A percentile compares a stretch with the other conserved stretches of the same genome.
Evolutionary conservation across 257 asterid species (phyloP).

Genomic region (Nyctanthes arbortristis): DNA sequence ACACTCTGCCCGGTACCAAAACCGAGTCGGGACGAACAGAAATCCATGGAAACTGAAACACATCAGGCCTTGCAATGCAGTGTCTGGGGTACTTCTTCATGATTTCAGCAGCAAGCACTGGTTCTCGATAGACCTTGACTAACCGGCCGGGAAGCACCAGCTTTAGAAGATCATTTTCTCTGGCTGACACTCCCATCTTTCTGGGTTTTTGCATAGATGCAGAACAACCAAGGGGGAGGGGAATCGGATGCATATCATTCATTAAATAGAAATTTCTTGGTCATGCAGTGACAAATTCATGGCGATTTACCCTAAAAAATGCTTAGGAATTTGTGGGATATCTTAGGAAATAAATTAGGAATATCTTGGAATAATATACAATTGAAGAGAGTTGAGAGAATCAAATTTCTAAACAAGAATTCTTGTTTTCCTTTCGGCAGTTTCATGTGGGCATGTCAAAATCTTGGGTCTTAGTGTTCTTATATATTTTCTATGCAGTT

Average conservation of each 20-base stretch:
- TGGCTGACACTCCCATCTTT: conserved; percentile 37
- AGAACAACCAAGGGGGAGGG: conserved; percentile 28
- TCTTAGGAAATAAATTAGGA: conserved; percentile 20
- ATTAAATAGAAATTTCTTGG: conserved; percentile 9
- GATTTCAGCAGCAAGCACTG: conserved; percentile 25
- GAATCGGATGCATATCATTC: background rate
- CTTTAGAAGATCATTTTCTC: conserved; percentile 44
- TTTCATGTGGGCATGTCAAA: background rate
- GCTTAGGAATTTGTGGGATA: conserved; percentile 22
- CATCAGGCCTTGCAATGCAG: conserved; percentile 69
- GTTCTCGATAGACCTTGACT: conserved; percentile 40
- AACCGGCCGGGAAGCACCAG: conserved; percentile 55
- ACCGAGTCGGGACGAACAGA: conserved; percentile 61
- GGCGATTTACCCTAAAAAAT: conserved; percentile 8
- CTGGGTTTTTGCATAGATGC: background rate
- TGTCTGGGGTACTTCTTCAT: conserved; percentile 55
- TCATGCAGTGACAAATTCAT: conserved; percentile 5
- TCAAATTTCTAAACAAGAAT: background rate
- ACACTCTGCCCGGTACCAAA: conserved; percentile 40
- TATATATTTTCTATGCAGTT: no score
- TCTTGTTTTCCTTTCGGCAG: background rate
- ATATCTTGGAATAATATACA: background rate
- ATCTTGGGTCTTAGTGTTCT: background rate
- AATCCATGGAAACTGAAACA: conserved; percentile 59
- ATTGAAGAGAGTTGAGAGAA: background rate